phyloP scores from a whole-genome alignment of 2,329 filamentous ascomycete genomes.

The Myriosclerotinia duriaeana region DNA sequence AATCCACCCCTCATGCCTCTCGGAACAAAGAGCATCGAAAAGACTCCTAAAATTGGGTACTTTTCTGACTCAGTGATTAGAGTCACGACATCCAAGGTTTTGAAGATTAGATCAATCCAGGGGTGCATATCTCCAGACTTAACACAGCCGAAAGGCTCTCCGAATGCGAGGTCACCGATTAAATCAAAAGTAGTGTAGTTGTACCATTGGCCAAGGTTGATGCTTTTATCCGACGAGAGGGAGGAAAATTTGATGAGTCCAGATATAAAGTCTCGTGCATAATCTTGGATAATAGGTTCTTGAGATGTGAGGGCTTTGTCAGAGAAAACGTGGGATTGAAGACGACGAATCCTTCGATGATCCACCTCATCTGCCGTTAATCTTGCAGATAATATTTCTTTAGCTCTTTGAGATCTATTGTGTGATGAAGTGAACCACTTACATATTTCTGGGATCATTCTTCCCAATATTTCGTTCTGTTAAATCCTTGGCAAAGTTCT shows the following conservation, averaged over 20 bases:
- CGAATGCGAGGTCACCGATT: conserved; percentile 48
- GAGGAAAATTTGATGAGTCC: conserved; percentile 19
- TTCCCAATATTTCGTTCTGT: rapidly evolving
- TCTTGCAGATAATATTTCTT: background rate
- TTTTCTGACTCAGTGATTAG: background rate
- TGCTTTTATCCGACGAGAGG: background rate
- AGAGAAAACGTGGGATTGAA: conserved; percentile 40
- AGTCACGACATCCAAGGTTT: background rate
- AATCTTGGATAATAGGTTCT: conserved; percentile 27
- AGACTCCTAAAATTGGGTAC: background rate
- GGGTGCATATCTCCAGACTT: conserved; percentile 24
- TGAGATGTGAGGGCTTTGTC: conserved; percentile 40
- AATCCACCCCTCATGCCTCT: background rate
- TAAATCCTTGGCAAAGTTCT: conserved; percentile 12
- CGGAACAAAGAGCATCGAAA: background rate
- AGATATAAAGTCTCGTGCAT: conserved; percentile 7
- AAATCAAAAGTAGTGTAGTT: conserved; percentile 44
- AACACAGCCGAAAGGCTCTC: conserved; percentile 43
- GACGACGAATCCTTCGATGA: conserved; percentile 38
- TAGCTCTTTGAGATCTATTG: background rate
- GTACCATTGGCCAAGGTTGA: conserved; percentile 40
- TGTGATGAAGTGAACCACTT: background rate
- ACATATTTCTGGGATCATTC: background rate
- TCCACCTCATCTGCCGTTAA: conserved; percentile 17
- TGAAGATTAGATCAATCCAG: conserved; percentile 4